These are phyloP conservation scores for Coriaria nepalensis DNA, from an alignment of 306 rosid species.

Conservation along the genomic window DNA sequence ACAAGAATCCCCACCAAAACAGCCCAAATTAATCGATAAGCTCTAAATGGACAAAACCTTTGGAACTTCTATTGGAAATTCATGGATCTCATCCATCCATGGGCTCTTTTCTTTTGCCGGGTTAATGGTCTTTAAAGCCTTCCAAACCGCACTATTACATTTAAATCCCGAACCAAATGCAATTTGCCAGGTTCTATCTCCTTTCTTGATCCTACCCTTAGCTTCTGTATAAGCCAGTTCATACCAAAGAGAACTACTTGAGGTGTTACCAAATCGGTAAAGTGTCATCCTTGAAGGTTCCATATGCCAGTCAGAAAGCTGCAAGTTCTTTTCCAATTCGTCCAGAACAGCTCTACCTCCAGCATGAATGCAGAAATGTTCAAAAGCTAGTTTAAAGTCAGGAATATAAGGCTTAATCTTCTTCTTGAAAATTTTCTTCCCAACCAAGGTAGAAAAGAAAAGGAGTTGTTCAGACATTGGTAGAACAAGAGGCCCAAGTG, in stretches of 20 bases:
- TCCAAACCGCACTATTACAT: conserved; percentile 93
- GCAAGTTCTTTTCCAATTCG: conserved; percentile 84
- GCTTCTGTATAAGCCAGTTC: conserved; percentile 84
- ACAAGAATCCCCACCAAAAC: background rate
- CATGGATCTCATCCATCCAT: conserved; percentile 66
- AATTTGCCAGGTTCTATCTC: conserved; percentile 89
- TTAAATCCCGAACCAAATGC: conserved; percentile 91
- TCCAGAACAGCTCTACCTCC: conserved; percentile 91
- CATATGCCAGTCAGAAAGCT: conserved; percentile 84
- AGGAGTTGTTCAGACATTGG: conserved; percentile 84
- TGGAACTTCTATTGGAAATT: conserved; percentile 71
- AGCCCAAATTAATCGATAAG: background rate
- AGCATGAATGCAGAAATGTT: conserved; percentile 86
- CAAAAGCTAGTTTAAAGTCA: conserved; percentile 80
- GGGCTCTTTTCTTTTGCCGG: conserved; percentile 69
- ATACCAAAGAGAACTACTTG: conserved; percentile 90
- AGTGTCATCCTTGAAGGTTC: conserved; percentile 97
- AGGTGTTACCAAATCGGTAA: conserved; percentile 77
- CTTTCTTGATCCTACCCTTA: conserved; percentile 74
- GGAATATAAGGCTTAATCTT: conserved; percentile 90
- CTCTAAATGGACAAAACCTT: conserved; percentile 41
- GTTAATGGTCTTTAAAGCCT: conserved; percentile 57
- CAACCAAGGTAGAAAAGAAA: conserved; percentile 59
- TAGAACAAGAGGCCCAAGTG: conserved; percentile 76
- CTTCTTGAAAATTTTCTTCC: conserved; percentile 61